These are phyloP conservation scores for Acanthamoeba lenticulata DNA, from an alignment of 208 protist genomes.

Conservation along the genomic window DNA sequence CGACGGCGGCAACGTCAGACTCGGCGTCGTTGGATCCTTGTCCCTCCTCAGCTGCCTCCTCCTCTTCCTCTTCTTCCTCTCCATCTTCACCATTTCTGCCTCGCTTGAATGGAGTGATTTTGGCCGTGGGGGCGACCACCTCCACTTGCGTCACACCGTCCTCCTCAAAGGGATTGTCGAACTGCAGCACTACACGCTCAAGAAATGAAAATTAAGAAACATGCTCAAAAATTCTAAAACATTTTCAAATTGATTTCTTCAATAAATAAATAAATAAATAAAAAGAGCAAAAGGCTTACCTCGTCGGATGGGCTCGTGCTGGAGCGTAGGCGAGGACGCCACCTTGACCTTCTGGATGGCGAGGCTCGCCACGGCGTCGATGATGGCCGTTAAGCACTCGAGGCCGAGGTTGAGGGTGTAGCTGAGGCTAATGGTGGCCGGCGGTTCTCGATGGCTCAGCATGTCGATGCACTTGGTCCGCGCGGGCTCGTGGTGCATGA, in stretches of 20 bases:
- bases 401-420: constrained; percentile 55
- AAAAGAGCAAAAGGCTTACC: too few relatives aligned
- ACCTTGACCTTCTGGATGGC: constrained; percentile 25
- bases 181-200: not conserved
- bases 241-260: not conserved
- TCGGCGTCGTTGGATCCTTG: not conserved
- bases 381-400: constrained; percentile 35
- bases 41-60: not conserved
- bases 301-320: not conserved
- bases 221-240: not conserved
- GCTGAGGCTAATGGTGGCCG: constrained; percentile 4
- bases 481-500: constrained; percentile 7
- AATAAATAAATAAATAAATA: too few relatives aligned
- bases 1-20: not conserved
- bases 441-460: constrained; percentile 41
- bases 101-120: not conserved
- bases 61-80: constrained; percentile 45
- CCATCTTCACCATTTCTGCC: not conserved
- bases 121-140: constrained; percentile 1
- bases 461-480: constrained; percentile 67
- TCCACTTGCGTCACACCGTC: constrained; percentile 5
- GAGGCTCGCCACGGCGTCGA: constrained; percentile 31
- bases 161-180: constrained; percentile 56
- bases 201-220: too few relatives aligned
- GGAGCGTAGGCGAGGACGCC: not conserved